These are phyloP conservation scores for Saksenaea vasiformis DNA, from an alignment of 371 early-diverging fungal species.

Conservation along the genomic window DNA sequence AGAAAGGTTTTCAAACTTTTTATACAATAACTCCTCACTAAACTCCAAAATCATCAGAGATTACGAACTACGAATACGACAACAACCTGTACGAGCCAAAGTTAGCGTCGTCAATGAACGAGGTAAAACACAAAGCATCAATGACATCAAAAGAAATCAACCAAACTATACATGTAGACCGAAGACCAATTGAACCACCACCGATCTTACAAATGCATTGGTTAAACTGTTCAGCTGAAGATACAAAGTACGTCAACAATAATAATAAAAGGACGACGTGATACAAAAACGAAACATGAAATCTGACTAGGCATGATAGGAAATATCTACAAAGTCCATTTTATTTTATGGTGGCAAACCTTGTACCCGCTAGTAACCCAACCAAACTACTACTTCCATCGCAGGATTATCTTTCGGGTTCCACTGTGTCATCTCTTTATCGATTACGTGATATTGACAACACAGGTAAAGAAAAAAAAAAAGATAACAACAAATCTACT, in stretches of 20 bases:
- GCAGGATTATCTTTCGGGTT: slow-evolving; percentile 40
- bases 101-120: slow-evolving; percentile 38
- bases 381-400: slow-evolving; percentile 16
- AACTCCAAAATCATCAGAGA: slow-evolving; percentile 10
- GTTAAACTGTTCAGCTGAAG: slow-evolving; percentile 31
- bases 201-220: slow-evolving; percentile 46
- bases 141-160: background rate
- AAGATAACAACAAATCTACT: background rate
- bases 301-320: slow-evolving; percentile 17
- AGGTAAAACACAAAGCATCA: slow-evolving; percentile 24
- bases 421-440: slow-evolving; percentile 49
- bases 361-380: slow-evolving; percentile 27
- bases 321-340: slow-evolving; percentile 54
- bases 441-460: slow-evolving; percentile 48
- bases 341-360: slow-evolving; percentile 44
- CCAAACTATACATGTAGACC: slow-evolving; percentile 20
- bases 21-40: slow-evolving; percentile 1
- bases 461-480: slow-evolving; percentile 22
- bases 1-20: slow-evolving; percentile 20
- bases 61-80: slow-evolving; percentile 29
- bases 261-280: background rate
- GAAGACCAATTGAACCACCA: slow-evolving; percentile 51
- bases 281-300: slow-evolving; percentile 9
- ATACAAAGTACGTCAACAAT: slow-evolving; percentile 37
- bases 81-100: slow-evolving; percentile 36